Evolutionary conservation across 768 basidiomycete genomes (phyloP), one percentile per base, ranked within the genome.

Genomic region (Arthromyces matolae): DNA sequence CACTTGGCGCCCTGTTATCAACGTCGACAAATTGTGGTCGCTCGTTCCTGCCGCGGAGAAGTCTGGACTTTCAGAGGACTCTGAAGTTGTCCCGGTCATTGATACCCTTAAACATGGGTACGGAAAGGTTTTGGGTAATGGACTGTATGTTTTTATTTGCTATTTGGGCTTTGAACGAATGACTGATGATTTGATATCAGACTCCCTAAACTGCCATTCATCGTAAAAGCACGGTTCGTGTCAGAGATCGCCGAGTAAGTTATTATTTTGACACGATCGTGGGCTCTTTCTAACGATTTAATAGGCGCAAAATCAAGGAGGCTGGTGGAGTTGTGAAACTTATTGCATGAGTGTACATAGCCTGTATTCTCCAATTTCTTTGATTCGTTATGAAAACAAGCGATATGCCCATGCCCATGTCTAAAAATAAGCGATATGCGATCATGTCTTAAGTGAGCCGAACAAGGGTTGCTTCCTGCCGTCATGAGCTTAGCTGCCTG

Each of bases 211-310:
- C 72, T 89, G 41, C 96, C 96, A 13, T 91, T 93, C 77, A 98
- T 99, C 64, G 90, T 99, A 61, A 98, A 98, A 78, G 93, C 96
- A 46, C 93, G 96, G 54, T 95, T 86, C 64, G 93, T 97, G 45
- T 95, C 93, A 33, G 77, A 72, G 58, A 84, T 79, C 62, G 93
- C 93, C 54, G 90, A 93, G 90, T 72, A 57, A 51, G 78, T 73
- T 6, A 36, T 37, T 20, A 42, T 42, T 20, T 13, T 24, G 33
- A 39, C 37, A 14, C 47, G 36, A 20, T n/a, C 50, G n/a, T 18
- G 32, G 16, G 5, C 6, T 27, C n/a, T 13, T 20, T 19, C 28
- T 27, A 20, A 27, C 2, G 31, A 28, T 38, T 55, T 19, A 43
- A 27, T 44, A 80, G 76, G 62, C 64, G 61, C 51, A 92, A 92